Percentiles rank a stretch among this genome's conserved stretches.
Evolutionary conservation across 768 basidiomycete species (phyloP).

Genomic region (Kwoniella pini): DNA sequence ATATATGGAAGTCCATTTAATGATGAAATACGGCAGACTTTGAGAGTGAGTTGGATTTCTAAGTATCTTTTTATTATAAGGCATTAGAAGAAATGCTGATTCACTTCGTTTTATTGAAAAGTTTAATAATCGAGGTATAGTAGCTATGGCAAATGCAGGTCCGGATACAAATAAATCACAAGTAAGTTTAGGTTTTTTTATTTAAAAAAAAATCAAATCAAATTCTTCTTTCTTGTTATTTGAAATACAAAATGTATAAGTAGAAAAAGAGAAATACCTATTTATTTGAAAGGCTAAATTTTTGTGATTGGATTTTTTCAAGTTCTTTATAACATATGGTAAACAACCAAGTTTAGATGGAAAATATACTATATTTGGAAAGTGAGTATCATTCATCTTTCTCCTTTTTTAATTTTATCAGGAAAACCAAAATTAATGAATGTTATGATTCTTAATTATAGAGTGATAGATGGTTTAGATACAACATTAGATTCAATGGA

Average conservation of each 20-base stretch:
- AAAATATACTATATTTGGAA: slow-evolving; percentile 88
- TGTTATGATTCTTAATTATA: slow-evolving; percentile 30
- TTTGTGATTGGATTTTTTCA: no score
- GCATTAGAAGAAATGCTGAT: no score
- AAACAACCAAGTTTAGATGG: slow-evolving; percentile 93
- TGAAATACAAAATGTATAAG: no score
- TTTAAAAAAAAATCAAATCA: no score
- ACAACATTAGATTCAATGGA: slow-evolving; percentile 93
- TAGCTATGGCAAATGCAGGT: slow-evolving; percentile 87
- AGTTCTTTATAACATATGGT: slow-evolving; percentile 68
- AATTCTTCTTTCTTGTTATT: background rate
- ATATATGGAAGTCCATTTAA: slow-evolving; percentile 91
- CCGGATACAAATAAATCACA: slow-evolving; percentile 70
- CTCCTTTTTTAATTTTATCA: slow-evolving; percentile 1
- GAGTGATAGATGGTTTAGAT: slow-evolving; percentile 96
- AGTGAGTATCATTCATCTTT: slow-evolving; percentile 53
- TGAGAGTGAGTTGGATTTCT: slow-evolving; percentile 87
- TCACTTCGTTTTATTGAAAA: slow-evolving; percentile 52
- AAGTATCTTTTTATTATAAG: no score
- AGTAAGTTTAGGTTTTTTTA: slow-evolving; percentile 38
- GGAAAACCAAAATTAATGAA: no score
- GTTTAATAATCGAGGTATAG: slow-evolving; percentile 93
- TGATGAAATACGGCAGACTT: slow-evolving; percentile 89
- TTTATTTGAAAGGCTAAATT: no score
- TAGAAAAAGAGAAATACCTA: no score